Percentiles rank a stretch among this genome's conserved stretches.
Conservation (phyloP, 805 yeast genomes). For the Nakazawaea holstii region DNA sequence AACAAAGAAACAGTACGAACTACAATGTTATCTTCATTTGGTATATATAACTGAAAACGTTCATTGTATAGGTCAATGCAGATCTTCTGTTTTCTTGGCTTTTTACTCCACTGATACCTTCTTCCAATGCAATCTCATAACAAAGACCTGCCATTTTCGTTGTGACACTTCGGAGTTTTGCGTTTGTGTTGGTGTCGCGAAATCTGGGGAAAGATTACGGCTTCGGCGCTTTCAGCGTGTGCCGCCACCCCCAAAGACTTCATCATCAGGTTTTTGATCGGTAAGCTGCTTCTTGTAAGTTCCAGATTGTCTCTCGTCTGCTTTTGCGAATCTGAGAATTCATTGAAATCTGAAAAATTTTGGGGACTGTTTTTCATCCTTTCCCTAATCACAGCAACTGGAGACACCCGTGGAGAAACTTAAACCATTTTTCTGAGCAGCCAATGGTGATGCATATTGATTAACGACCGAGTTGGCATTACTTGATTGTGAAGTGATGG, state of each 20-base stretch:
- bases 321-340: not conserved
- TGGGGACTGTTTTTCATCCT: not conserved
- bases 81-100: too few species aligned
- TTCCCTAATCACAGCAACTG: not conserved
- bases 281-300: conserved; percentile 3
- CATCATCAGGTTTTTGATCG: not conserved
- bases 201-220: too few species aligned
- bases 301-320: not conserved
- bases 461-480: not conserved
- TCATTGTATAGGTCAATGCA: too few species aligned
- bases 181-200: too few species aligned
- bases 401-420: not conserved
- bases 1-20: too few species aligned
- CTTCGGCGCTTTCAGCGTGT: too few species aligned
- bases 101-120: too few species aligned
- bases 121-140: too few species aligned
- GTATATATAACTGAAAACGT: too few species aligned
- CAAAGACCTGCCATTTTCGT: too few species aligned
- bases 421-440: conserved; percentile 14
- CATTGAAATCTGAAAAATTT: not conserved
- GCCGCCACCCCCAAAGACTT: not conserved
- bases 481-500: conserved; percentile 19
- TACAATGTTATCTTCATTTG: too few species aligned
- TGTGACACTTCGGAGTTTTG: too few species aligned
- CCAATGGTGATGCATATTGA: conserved; percentile 2